These are phyloP conservation scores for Diaporthe nobilis DNA, from an alignment of 2,329 filamentous ascomycete genomes.

Conservation along the genomic window DNA sequence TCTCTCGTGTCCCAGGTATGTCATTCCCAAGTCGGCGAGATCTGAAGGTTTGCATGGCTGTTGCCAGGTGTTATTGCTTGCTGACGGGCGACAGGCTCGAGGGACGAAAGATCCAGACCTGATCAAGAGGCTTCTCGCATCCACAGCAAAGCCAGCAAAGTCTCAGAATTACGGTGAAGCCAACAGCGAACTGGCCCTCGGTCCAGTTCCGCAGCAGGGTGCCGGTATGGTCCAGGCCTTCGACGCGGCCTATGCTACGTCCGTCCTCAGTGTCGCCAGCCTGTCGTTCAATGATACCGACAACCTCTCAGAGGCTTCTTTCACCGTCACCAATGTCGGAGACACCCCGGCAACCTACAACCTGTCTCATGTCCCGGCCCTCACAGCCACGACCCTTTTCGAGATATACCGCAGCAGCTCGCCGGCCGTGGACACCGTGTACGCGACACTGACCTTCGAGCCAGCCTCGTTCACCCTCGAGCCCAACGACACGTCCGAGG, in stretches of 20 bases:
- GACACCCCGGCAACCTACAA: slow-evolving; percentile 53
- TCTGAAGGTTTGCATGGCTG: too few species aligned
- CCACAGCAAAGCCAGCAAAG: slow-evolving; percentile 47
- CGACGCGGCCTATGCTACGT: slow-evolving; percentile 56
- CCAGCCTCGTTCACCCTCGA: slow-evolving; percentile 49
- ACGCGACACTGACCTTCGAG: slow-evolving; percentile 10
- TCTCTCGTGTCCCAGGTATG: slow-evolving; percentile 35
- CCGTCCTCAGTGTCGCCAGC: slow-evolving; percentile 53
- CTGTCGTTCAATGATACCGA: slow-evolving; percentile 62
- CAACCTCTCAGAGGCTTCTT: slow-evolving; percentile 48
- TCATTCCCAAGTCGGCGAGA: neutral
- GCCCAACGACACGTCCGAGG: slow-evolving; percentile 46
- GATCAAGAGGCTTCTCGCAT: slow-evolving; percentile 29
- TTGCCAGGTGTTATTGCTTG: neutral
- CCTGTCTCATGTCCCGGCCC: slow-evolving; percentile 52
- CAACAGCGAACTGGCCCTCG: slow-evolving; percentile 38
- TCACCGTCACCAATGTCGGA: slow-evolving; percentile 58
- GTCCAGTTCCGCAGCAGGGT: slow-evolving; percentile 59
- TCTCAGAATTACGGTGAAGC: slow-evolving; percentile 51
- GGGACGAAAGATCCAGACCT: slow-evolving; percentile 12
- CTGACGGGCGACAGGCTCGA: slow-evolving; percentile 22
- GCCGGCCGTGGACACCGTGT: neutral
- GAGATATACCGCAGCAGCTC: slow-evolving; percentile 29
- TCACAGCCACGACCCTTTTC: slow-evolving; percentile 52
- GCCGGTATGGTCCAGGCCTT: slow-evolving; percentile 59